Percentiles rank a stretch among this genome's conserved stretches.
These are phyloP conservation scores for Russula earlei DNA, from an alignment of 768 basidiomycete genomes.

Conservation along the genomic window DNA sequence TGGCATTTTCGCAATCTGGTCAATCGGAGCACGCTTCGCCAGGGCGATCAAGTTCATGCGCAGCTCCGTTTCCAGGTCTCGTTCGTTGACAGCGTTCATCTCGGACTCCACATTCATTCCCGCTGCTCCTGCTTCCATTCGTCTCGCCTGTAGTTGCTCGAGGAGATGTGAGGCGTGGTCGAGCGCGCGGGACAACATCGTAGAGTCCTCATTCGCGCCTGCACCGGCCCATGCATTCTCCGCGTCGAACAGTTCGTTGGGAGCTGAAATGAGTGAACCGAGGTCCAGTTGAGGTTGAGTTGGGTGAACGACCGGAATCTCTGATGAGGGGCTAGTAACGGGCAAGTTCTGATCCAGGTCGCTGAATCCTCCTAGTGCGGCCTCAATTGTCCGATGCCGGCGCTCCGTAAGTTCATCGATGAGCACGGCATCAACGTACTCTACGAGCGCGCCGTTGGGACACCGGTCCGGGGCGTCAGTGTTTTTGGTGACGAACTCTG, in stretches of 20 bases:
- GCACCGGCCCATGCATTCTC: slow-evolving; percentile 30
- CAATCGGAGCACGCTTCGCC: slow-evolving; percentile 68
- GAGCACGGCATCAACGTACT: slow-evolving; percentile 7
- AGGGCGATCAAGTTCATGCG: slow-evolving; percentile 69
- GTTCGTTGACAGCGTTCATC: slow-evolving; percentile 47
- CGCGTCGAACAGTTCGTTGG: slow-evolving; percentile 34
- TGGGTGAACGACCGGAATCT: not conserved
- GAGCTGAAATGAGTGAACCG: slow-evolving; percentile 32
- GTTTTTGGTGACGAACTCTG: slow-evolving; percentile 48
- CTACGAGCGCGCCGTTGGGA: not conserved
- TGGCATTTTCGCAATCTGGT: slow-evolving; percentile 25
- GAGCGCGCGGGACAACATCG: slow-evolving; percentile 47
- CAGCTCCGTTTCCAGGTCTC: slow-evolving; percentile 44
- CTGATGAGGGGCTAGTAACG: not conserved
- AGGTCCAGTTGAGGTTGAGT: slow-evolving; percentile 30
- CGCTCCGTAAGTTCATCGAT: slow-evolving; percentile 15
- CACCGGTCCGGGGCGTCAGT: not conserved
- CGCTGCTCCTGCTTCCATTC: not conserved
- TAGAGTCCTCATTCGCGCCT: slow-evolving; percentile 30
- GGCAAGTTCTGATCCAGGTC: not conserved
- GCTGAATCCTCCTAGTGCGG: not conserved
- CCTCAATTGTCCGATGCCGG: slow-evolving; percentile 10
- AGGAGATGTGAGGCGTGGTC: slow-evolving; percentile 48
- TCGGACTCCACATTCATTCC: slow-evolving; percentile 8
- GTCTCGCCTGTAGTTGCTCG: slow-evolving; percentile 30